Evolutionary conservation across 2,329 filamentous ascomycete species (phyloP), one percentile per base, ranked within the genome.

Genomic region (Trichoderma sp.): DNA sequence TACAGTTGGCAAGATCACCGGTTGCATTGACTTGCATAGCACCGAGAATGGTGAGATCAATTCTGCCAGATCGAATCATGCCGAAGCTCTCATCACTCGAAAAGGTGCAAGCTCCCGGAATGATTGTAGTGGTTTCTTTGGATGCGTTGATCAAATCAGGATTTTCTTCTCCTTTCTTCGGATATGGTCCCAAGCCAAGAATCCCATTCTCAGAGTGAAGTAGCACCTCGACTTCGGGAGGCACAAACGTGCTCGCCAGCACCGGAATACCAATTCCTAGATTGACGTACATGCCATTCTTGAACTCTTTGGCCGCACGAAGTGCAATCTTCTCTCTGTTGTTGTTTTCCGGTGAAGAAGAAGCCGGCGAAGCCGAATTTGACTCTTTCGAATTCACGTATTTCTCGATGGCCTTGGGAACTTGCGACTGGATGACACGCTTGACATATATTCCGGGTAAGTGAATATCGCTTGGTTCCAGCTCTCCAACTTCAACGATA

Each of bases 221-320:
- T 80, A 91, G 89, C 31, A 95, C 93, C 79, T 95, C 91, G 61
- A 94, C 89, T 63, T 91, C 90, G 49, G 90, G 85, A 57, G 89
- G 90, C 62, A 97, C 92, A 77, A 96, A 97, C 67, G 88, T 91
- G 1, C 94, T 92, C 0, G 93, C 94, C 63, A 96, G 87, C 89
- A 96, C 96, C 68, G 94, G 94, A 92, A 97, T 97, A 70, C 94
- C 94, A 73, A 97, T 96, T 71, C 94, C 94, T 68, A 97, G 82
- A 81, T 97, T 97, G 75, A 93, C 93, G 79, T 96, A 96, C 92
- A 96, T 96, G 81, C 93, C 93, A 80, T 96, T 94, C 86, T 95
- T 92, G 83, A 97, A 94, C 82, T 96, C 93, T 84, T 94, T 94
- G 60, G 93, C 92, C 0, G 93, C 93, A 70, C 93, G 87, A 72